Conservation (phyloP, 2,329 filamentous ascomycete genomes). For the Cladosporium austrohemisphaericum region DNA sequence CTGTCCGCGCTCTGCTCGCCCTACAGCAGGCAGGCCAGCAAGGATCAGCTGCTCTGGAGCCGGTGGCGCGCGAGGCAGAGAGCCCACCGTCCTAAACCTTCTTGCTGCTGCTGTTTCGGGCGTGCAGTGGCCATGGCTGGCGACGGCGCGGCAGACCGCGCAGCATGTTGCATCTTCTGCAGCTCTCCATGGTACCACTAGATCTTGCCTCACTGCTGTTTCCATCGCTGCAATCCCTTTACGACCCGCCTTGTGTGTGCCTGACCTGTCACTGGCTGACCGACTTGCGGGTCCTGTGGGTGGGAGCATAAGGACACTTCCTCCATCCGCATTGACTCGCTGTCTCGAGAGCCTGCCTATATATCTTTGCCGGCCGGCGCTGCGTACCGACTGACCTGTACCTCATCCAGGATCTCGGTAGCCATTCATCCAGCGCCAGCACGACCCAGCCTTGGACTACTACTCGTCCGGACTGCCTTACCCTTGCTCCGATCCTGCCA, state of each 20-base stretch:
- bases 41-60: constrained; percentile 33
- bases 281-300: constrained; percentile 19
- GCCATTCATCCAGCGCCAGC: constrained; percentile 11
- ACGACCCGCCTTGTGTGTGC: constrained; percentile 30
- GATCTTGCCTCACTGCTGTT: constrained; percentile 32
- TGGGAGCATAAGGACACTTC: constrained; percentile 26
- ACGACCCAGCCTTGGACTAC: background rate
- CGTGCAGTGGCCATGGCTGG: constrained; percentile 28
- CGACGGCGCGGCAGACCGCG: constrained; percentile 24
- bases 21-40: constrained; percentile 31
- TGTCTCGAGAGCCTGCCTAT: constrained; percentile 18
- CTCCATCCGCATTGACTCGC: constrained; percentile 7
- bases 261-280: constrained; percentile 33
- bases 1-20: constrained; percentile 23
- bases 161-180: constrained; percentile 31
- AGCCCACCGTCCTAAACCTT: constrained; percentile 38
- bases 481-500: background rate
- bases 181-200: constrained; percentile 33
- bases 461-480: background rate
- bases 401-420: constrained; percentile 20
- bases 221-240: constrained; percentile 27
- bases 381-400: constrained; percentile 22
- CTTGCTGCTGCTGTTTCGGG: constrained; percentile 32
- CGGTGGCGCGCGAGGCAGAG: constrained; percentile 10
- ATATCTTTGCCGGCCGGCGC: constrained; percentile 23